These are phyloP conservation scores for Apophysomyces ossiformis DNA, from an alignment of 371 early-diverging fungal species.

Conservation along the genomic window DNA sequence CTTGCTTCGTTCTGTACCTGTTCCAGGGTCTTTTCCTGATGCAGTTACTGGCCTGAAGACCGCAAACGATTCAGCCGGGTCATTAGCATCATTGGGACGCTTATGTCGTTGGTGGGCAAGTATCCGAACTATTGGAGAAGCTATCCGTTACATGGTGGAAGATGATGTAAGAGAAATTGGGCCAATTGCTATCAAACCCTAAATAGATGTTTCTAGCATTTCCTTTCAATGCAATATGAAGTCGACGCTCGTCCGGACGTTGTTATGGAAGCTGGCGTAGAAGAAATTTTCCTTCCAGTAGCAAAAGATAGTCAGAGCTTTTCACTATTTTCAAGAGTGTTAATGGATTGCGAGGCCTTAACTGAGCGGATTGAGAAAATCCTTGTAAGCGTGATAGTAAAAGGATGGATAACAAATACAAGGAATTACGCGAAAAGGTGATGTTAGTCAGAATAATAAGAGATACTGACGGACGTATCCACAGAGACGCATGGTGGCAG, in stretches of 20 bases:
- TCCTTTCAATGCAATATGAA: slow-evolving; percentile 59
- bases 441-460: neutral
- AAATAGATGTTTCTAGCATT: slow-evolving; percentile 44
- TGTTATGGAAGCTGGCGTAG: slow-evolving; percentile 11
- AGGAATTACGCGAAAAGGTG: slow-evolving; percentile 67
- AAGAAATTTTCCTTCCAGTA: neutral
- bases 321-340: slow-evolving; percentile 28
- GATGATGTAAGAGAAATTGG: slow-evolving; percentile 46
- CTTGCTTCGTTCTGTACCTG: slow-evolving; percentile 52
- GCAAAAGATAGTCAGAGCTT: neutral
- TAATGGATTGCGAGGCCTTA: slow-evolving; percentile 34
- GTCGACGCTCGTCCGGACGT: slow-evolving; percentile 29
- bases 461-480: neutral
- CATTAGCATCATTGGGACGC: slow-evolving; percentile 46
- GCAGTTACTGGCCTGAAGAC: slow-evolving; percentile 54
- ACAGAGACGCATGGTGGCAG: slow-evolving; percentile 40
- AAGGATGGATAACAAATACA: slow-evolving; percentile 62
- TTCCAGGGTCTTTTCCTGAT: slow-evolving; percentile 57
- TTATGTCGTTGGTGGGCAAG: slow-evolving; percentile 61
- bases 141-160: slow-evolving; percentile 59
- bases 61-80: slow-evolving; percentile 36
- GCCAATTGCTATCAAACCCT: slow-evolving; percentile 1
- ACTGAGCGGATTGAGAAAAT: slow-evolving; percentile 56
- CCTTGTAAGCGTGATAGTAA: slow-evolving; percentile 56
- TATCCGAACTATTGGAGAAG: slow-evolving; percentile 40